Base-by-base conservation (phyloP, 495 filamentous ascomycete species). In the Sphaerosporella brunnea region DNA sequence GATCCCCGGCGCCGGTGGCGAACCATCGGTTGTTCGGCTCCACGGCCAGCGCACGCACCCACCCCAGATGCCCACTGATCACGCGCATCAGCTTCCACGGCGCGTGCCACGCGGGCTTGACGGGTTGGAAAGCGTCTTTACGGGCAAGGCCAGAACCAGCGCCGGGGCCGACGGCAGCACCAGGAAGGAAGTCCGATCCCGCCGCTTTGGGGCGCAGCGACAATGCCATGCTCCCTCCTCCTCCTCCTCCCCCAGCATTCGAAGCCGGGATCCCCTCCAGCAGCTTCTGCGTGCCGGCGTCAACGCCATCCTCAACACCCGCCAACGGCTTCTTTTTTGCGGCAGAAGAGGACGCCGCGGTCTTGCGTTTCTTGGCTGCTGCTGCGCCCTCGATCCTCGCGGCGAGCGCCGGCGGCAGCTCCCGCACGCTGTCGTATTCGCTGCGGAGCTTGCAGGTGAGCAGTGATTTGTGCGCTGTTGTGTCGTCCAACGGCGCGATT, bases 81-180 rank as follows among this genome's bases (percentile, higher is more conserved):
- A 99, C 90, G 45, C 92, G 73, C 80, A 93, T 86, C 51, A 96
- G 75, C 73, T 96, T 95, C 92, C 92, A 96, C 23, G 92, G 92
- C 41, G 88, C 72, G 60, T 96, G 88, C 92, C 92, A 99, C 35
- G 90, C 77, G 9, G 92, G 92, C 53, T 74, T 79, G 50, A 78
- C 65, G 58, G 88, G 85, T 54, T 78, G 70, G 15, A 80, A 51
- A 1, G 54, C 53, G 23, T 60, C 50, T 15, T 60, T 64, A 15
- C 57, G 52, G 15, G 64, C 53, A 1, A 66, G 51, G 44, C 62
- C 60, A 1, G 43, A 34, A 24, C 21, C 15, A 1, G 37, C 37
- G n/a, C 19, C 43, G 10, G 43, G 25, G 2, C 25, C 30, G n/a
- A n/a, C n/a, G 9, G 52, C 10, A 54, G 52, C 43, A 62, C 30